Conservation (phyloP, 2,329 filamentous ascomycete species). For the Leptosphaerulina australis region DNA sequence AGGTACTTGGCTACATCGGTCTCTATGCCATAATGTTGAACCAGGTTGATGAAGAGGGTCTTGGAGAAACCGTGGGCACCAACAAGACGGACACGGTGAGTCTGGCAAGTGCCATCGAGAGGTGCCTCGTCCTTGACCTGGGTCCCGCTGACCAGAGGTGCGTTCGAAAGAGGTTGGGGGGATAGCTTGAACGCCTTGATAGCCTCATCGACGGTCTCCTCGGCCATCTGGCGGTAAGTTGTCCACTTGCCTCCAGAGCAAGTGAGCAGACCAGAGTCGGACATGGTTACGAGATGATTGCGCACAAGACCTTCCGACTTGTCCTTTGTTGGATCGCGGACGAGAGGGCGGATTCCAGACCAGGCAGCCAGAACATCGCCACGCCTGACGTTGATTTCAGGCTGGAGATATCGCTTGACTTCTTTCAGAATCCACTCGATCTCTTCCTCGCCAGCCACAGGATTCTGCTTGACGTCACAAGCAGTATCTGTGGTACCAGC, state of each 20-base stretch:
- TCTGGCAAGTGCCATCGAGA: constrained; percentile 78
- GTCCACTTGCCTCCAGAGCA: constrained; percentile 93
- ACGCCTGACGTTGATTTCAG: constrained; percentile 82
- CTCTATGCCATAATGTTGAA: constrained; percentile 90
- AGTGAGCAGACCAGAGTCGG: constrained; percentile 79
- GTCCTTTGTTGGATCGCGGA: constrained; percentile 82
- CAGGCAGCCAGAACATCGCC: constrained; percentile 89
- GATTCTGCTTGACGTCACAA: constrained; percentile 72
- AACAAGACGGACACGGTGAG: constrained; percentile 78
- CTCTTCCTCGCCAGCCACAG: constrained; percentile 78
- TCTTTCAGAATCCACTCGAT: constrained; percentile 88
- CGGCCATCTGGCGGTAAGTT: constrained; percentile 90
- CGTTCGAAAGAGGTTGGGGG: constrained; percentile 62
- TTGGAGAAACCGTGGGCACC: constrained; percentile 88
- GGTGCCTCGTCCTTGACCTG: constrained; percentile 73
- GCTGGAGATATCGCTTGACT: constrained; percentile 79
- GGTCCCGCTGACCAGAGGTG: constrained; percentile 72
- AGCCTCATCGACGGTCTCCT: constrained; percentile 84
- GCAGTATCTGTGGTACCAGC: constrained; percentile 86
- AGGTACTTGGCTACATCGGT: constrained; percentile 91
- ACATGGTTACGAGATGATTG: constrained; percentile 82
- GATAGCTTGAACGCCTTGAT: constrained; percentile 70
- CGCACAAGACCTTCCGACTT: constrained; percentile 88
- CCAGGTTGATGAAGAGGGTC: constrained; percentile 91
- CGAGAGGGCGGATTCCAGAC: constrained; percentile 85